A percentile compares a stretch with the other conserved stretches of the same genome.
Evolutionary conservation across 2,329 filamentous ascomycete genomes (phyloP).

Genomic region (Diplodia corticola): DNA sequence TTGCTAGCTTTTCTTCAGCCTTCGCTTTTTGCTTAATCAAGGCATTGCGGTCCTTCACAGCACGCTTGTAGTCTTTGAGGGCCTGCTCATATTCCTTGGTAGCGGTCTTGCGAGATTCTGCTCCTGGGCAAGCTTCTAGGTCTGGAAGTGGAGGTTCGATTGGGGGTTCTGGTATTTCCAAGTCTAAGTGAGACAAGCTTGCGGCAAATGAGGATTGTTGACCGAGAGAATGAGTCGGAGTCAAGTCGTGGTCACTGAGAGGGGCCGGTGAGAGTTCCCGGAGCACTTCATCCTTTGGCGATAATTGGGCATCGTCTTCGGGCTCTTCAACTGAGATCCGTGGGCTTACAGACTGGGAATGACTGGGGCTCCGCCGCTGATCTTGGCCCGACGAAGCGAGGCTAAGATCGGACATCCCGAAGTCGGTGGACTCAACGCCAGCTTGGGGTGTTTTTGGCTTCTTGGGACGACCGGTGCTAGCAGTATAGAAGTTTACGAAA

Average conservation of each 20-base stretch:
- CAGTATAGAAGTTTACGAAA: slow-evolving; percentile 88
- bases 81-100: slow-evolving; percentile 66
- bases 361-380: background rate
- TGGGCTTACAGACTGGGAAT: background rate
- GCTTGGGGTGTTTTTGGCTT: slow-evolving; percentile 46
- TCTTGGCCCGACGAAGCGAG: slow-evolving; percentile 9
- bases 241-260: slow-evolving; percentile 6
- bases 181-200: background rate
- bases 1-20: slow-evolving; percentile 49
- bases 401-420: slow-evolving; percentile 15
- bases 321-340: background rate
- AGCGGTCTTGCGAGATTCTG: slow-evolving; percentile 65
- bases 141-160: slow-evolving; percentile 50
- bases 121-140: slow-evolving; percentile 60
- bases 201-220: background rate
- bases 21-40: slow-evolving; percentile 65
- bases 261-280: background rate
- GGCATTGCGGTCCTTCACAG: slow-evolving; percentile 66
- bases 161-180: slow-evolving; percentile 52
- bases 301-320: background rate
- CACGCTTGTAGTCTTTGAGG: slow-evolving; percentile 65
- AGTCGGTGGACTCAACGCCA: background rate
- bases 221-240: background rate
- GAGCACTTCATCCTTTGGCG: background rate
- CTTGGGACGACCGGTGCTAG: slow-evolving; percentile 72